Evolutionary conservation across 768 basidiomycete genomes (phyloP), one percentile per base, ranked within the genome.

Genomic region (Mycena amicta): DNA sequence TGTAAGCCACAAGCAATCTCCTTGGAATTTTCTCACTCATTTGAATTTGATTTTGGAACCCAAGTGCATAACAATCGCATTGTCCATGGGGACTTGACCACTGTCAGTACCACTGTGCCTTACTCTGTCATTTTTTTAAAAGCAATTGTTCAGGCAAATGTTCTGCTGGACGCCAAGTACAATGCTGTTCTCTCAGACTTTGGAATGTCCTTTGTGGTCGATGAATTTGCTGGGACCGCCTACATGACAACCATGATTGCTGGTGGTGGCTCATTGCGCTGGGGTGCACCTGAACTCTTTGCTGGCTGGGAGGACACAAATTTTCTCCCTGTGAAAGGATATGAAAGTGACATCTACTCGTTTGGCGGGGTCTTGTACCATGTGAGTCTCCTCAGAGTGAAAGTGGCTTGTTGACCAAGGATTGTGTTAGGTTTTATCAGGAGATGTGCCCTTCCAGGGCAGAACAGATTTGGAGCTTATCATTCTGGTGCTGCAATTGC

Each of bases 311-410:
- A 56, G 3, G 5, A 28, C 37, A 27, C 27, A 23, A 25, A 20
- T 16, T 41, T 39, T 2, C 49, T 1, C 2, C 18, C 22, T 6
- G 13, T 16, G 13, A 45, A 16, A 15, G 26, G 25, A 11, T 29
- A 29, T 23, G 26, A 28, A 13, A 53, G n/a, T 26, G 62, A 64
- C 50, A 39, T 64, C 16, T 64, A 64, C 27, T 61, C 62, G 12
- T 61, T 61, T 52, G 62, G 62, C 25, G 27, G 62, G 4, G 46
- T 64, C 18, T 39, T 64, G 39, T 46, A 51, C 45, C 59, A 64
- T 41, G 62, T 61, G 5, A 28, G 45, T 12, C 26, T 55, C 12
- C 27, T 5, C 50, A 11, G 18, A 11, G 4, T 53, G 8, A 37
- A 37, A 18, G 33, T n/a, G 4, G 15, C 18, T 29, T 15, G 13